Conservation (phyloP, 345 rosid genomes). For the Geranium rotundifolium region DNA sequence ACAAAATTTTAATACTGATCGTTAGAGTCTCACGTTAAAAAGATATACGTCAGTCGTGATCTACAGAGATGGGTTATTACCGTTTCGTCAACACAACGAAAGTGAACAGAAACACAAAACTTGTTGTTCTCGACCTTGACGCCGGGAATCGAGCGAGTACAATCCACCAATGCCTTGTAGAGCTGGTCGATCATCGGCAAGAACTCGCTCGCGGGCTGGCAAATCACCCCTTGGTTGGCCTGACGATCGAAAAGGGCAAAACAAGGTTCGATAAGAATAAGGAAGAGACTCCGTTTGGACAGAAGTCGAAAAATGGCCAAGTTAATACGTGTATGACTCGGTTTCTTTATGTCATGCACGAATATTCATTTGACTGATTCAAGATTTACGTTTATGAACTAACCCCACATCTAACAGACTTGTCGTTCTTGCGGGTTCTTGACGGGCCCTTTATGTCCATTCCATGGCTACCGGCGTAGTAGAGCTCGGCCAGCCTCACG, state of each 20-base stretch:
- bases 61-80: constrained; percentile 14
- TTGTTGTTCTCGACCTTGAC: constrained; percentile 85
- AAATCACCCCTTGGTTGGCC: constrained; percentile 38
- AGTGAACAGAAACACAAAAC: constrained; percentile 89
- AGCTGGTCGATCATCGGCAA: constrained; percentile 83
- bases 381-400: too few relatives aligned
- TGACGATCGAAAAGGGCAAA: constrained; percentile 10
- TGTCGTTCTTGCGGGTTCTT: constrained; percentile 26
- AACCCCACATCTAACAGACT: constrained; percentile 4
- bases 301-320: too few relatives aligned
- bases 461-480: constrained; percentile 98
- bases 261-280: background rate
- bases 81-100: constrained; percentile 83
- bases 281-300: too few relatives aligned
- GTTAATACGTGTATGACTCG: too few relatives aligned
- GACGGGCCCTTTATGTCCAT: constrained; percentile 95
- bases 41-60: too few relatives aligned
- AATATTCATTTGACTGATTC: too few relatives aligned
- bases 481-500: constrained; percentile 64
- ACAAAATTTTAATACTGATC: too few relatives aligned
- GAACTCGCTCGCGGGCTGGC: constrained; percentile 77
- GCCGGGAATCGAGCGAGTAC: constrained; percentile 63
- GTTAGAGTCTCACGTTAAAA: too few relatives aligned
- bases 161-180: constrained; percentile 37
- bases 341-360: too few relatives aligned